A percentile compares a stretch with the other conserved stretches of the same genome.
These are phyloP conservation scores for Serpula lacrymans DNA, from an alignment of 768 basidiomycete species.

Conservation along the genomic window DNA sequence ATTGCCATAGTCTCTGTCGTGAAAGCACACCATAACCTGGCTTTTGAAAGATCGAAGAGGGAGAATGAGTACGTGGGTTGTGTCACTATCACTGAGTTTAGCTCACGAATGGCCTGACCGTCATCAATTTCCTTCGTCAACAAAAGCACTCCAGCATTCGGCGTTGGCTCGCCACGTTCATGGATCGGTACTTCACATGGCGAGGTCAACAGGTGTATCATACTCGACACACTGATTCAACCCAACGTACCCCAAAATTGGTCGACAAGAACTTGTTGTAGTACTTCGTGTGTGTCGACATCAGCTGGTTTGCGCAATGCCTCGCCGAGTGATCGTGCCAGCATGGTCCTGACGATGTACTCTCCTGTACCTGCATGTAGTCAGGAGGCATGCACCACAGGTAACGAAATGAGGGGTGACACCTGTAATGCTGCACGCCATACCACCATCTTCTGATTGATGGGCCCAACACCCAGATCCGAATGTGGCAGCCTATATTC, in stretches of 20 bases:
- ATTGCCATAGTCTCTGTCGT: slow-evolving; percentile 82
- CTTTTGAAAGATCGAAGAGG: slow-evolving; percentile 28
- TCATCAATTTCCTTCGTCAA: slow-evolving; percentile 45
- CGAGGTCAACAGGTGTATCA: not conserved
- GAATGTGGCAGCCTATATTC: slow-evolving; percentile 57
- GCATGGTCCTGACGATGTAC: slow-evolving; percentile 52
- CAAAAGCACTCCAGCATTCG: slow-evolving; percentile 62
- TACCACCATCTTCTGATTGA: slow-evolving; percentile 26
- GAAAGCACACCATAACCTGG: slow-evolving; percentile 79
- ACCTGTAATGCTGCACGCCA: slow-evolving; percentile 72
- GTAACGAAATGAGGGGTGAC: slow-evolving; percentile 8
- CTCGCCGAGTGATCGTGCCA: slow-evolving; percentile 57
- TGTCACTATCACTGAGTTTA: not conserved
- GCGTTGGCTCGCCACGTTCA: slow-evolving; percentile 38
- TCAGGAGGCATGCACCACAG: slow-evolving; percentile 2
- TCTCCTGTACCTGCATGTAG: slow-evolving; percentile 62
- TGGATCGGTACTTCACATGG: slow-evolving; percentile 31
- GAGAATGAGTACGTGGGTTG: slow-evolving; percentile 1
- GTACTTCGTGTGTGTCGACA: slow-evolving; percentile 53
- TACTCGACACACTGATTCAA: not conserved
- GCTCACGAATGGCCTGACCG: slow-evolving; percentile 25
- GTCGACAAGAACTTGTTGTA: slow-evolving; percentile 42
- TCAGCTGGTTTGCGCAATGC: slow-evolving; percentile 32
- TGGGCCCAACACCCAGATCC: slow-evolving; percentile 80
- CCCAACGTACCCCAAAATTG: slow-evolving; percentile 49